Base-by-base conservation (phyloP, 176 grass and related monocot genomes). In the Luzula sylvatica region DNA sequence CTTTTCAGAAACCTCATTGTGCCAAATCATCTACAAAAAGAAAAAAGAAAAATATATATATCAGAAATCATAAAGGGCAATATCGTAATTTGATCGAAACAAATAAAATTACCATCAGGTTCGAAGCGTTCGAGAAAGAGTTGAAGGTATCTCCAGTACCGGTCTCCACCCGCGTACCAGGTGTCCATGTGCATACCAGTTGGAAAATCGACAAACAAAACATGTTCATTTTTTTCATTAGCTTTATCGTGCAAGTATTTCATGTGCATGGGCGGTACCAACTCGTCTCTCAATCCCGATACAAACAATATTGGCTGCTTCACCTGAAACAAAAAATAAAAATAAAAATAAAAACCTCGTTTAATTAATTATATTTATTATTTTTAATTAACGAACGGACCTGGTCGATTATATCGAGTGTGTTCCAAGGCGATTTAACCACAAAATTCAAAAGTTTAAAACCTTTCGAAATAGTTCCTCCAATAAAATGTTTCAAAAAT, bases 111-210 rank as follows among this genome's bases (percentile, higher is more conserved):
- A 89, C 90, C 81, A 42, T 77, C 55, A 16, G 81, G 75, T 62
- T 65, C 42, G 50, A 86, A 77, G 3, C 86, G 70, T 20, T 78
- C 61, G 46, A 98, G 66, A 58, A 90, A 92, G 68, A 98, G 73
- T 28, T 98, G 77, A 17, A 92, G 76, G 58, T 71, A 40, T 77
- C 93, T 90, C 93, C 93, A 98, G 46, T 98, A 98, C n/a, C 93
- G 81, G 21, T 80, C 75, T 44, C 81, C 82, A 45, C 81, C 85
- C 77, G 93, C 82, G 24, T 57, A 68, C 93, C 93, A 98, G 53
- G 82, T 98, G 65, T 98, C 86, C 93, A 98, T 92, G 69, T 98
- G 93, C 82, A 87, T 98, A 23, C 93, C 93, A 75, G 41, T 75
- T 61, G 82, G 93, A 75, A 98, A 98, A 74, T 98, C 93, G 40